Conservation (phyloP, 768 basidiomycete genomes). For the Mycena polygramma region DNA sequence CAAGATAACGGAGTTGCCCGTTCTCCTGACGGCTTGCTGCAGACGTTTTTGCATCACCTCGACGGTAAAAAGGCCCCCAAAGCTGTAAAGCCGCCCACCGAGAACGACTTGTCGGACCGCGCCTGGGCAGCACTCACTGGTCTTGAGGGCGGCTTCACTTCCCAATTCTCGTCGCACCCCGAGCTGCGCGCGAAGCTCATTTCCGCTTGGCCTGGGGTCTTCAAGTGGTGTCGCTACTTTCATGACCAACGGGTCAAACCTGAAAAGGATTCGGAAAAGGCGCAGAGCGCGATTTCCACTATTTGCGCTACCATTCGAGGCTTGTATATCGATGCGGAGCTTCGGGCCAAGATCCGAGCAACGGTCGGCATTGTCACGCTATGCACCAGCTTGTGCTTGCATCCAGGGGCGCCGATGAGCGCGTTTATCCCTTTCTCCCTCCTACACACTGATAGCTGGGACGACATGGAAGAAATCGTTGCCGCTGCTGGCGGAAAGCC, state of each 20-base stretch:
- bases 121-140: conserved; percentile 13
- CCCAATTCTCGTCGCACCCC: conserved; percentile 5
- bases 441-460: conserved; percentile 3
- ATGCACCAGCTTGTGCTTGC: conserved; percentile 14
- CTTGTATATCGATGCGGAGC: background rate
- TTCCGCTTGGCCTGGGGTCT: conserved; percentile 20
- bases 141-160: background rate
- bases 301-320: background rate
- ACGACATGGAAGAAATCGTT: conserved; percentile 18
- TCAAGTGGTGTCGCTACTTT: conserved; percentile 26
- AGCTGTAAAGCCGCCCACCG: background rate
- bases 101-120: conserved; percentile 17
- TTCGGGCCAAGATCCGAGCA: background rate
- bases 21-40: background rate
- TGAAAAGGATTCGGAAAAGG: background rate
- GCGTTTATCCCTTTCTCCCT: conserved; percentile 12
- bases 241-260: conserved; percentile 11
- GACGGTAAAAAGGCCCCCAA: conserved; percentile 14
- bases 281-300: background rate
- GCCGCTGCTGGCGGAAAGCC: conserved; percentile 1
- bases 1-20: background rate
- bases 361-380: conserved; percentile 14
- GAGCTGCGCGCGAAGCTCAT: conserved; percentile 12
- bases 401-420: background rate
- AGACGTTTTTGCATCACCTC: conserved; percentile 12